A percentile compares a stretch with the other conserved stretches of the same genome.
phyloP scores from a whole-genome alignment of 441 rosid species.

The Populus hybrid region DNA sequence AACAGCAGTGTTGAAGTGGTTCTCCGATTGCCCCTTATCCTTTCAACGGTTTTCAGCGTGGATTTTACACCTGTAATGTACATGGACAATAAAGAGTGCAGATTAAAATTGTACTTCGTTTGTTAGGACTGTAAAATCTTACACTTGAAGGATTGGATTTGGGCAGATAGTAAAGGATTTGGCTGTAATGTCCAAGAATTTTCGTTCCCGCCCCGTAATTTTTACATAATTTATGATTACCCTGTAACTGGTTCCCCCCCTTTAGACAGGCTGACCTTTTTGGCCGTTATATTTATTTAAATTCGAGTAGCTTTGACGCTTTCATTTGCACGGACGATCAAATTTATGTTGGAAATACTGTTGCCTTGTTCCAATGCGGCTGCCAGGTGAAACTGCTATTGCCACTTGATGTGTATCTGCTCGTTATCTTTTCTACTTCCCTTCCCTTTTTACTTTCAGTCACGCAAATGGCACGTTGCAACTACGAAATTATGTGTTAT shows the following conservation, averaged over 20 bases:
- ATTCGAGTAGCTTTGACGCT: neutral
- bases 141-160: conserved; percentile 23
- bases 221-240: conserved; percentile 3
- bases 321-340: neutral
- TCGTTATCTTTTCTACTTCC: neutral
- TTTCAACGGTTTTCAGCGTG: conserved; percentile 20
- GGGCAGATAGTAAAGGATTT: conserved; percentile 21
- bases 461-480: neutral
- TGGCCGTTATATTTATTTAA: neutral
- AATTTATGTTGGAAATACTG: neutral
- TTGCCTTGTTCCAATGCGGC: too few relatives aligned
- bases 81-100: conserved; percentile 29
- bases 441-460: neutral
- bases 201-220: conserved; percentile 18
- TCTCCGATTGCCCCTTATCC: conserved; percentile 5
- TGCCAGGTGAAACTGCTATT: neutral
- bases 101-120: conserved; percentile 22
- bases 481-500: neutral
- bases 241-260: conserved; percentile 1
- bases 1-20: conserved; percentile 6
- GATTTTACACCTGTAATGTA: conserved; percentile 30
- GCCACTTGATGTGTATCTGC: neutral
- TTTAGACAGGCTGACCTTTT: neutral
- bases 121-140: conserved; percentile 16
- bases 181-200: conserved; percentile 25